Percentiles rank a stretch among this genome's conserved stretches.
Evolutionary conservation across 1,284 basidiomycete genomes (phyloP).

Genomic region (Cerrena zonata): DNA sequence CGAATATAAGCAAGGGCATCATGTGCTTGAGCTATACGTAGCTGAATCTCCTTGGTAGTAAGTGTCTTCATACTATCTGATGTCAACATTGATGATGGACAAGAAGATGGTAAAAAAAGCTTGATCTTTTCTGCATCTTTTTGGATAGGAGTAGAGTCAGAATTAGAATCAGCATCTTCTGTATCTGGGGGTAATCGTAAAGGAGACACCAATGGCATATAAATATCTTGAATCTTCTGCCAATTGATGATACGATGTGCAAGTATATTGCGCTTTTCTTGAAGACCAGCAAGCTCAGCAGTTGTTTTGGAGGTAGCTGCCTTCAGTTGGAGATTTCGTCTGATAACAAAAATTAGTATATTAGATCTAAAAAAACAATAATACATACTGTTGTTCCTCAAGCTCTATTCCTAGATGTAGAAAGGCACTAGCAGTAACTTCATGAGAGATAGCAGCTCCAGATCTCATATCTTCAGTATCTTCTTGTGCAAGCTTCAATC

Average conservation of each 20-base stretch:
- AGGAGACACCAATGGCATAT: slow-evolving; percentile 10
- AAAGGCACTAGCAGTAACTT: slow-evolving; percentile 8
- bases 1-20: slow-evolving; percentile 12
- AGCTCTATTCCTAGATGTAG: slow-evolving; percentile 10
- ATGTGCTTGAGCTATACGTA: slow-evolving; percentile 12
- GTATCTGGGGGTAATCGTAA: not conserved
- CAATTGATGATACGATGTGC: slow-evolving; percentile 5
- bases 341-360: not conserved
- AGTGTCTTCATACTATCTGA: slow-evolving; percentile 20
- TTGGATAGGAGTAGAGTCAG: not conserved
- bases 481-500: slow-evolving; percentile 3
- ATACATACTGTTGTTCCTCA: slow-evolving; percentile 11
- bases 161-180: not conserved
- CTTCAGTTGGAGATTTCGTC: not conserved
- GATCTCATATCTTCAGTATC: slow-evolving; percentile 1
- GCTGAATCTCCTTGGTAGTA: slow-evolving; percentile 1
- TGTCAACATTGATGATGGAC: not conserved
- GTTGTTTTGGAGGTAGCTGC: not conserved
- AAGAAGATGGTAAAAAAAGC: slow-evolving; percentile 9
- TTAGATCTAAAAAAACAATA: not conserved
- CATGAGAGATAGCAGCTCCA: slow-evolving; percentile 2
- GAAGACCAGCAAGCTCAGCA: not conserved
- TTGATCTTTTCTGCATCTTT: slow-evolving; percentile 1
- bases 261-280: slow-evolving; percentile 7
- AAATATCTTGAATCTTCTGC: slow-evolving; percentile 8